Base-by-base conservation (phyloP, 805 yeast genomes). In the Candida wancherniae region DNA sequence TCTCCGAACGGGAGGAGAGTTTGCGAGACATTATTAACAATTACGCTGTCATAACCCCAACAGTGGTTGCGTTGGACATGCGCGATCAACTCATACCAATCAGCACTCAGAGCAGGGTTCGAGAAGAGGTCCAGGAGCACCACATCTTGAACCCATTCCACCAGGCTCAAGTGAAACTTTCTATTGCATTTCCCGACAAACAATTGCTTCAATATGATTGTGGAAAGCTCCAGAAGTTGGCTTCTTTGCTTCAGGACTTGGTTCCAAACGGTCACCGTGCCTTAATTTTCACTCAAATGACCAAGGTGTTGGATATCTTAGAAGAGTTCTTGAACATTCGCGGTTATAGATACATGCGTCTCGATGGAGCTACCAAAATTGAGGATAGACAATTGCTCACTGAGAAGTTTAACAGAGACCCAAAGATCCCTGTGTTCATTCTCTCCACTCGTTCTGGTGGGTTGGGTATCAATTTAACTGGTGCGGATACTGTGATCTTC, bases 361-460 rank as follows among this genome's bases (percentile, higher is more conserved):
- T 92, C 41, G 99, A 92, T 58, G 99, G 99, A 46, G 87, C 97
- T 1, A 92, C 99, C 2, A 87, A 87, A 55, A 84, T 92, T 47
- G 98, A 92, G 58, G 97, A 92, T 57, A 80, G 99, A 46, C 99
- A 92, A 55, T 69, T 88, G 12, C 61, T 92, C 49, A 92, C 99
- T 0, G 98, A 92, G 50, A 69, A 90, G 41, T 92, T 92, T 62
- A 92, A 92, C 53, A 73, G 79, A 29, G 98, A 92, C 53, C 66
- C 81, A 9, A 72, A 79, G 40, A 80, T 90, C 26, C 92, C 94
- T 3, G 95, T 88, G 12, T 92, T 92, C 50, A 92, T 92, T 29
- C 58, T 92, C 32, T 86, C 96, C 3, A 86, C 97, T 3, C 76
- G 99, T 59, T 92, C 98, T 3, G 99, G 99, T 57, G 99, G 99